Percentiles rank a stretch among this genome's conserved stretches.
Evolutionary conservation across 768 basidiomycete genomes (phyloP).

Genomic region (Gelatoporia subvermispora): DNA sequence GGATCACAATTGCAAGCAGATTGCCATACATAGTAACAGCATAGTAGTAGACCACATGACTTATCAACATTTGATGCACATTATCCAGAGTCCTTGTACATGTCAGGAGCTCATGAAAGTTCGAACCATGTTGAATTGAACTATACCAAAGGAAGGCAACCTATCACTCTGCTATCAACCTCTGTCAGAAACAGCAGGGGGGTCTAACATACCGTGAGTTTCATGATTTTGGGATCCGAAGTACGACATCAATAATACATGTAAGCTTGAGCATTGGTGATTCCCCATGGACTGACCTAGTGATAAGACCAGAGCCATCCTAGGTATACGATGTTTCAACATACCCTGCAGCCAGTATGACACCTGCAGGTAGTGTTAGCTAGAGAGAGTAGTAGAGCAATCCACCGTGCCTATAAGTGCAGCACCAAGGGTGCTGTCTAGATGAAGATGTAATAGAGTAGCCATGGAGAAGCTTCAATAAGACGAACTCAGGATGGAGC

Average conservation of each 20-base stretch:
- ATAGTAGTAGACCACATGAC: slow-evolving; percentile 16
- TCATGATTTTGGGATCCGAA: neutral
- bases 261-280: slow-evolving; percentile 15
- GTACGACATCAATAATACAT: slow-evolving; percentile 3
- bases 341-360: neutral
- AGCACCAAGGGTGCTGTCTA: too few species aligned
- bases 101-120: too few species aligned
- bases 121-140: too few species aligned
- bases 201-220: slow-evolving; percentile 5
- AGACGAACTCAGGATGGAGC: too few species aligned
- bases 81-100: slow-evolving; percentile 14
- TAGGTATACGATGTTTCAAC: too few species aligned
- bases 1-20: slow-evolving; percentile 8
- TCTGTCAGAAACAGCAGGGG: too few species aligned
- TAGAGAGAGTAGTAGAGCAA: too few species aligned
- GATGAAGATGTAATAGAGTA: too few species aligned
- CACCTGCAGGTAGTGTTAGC: neutral
- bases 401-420: too few species aligned
- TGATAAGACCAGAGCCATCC: too few species aligned
- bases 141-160: slow-evolving; percentile 14
- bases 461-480: too few species aligned
- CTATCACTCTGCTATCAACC: too few species aligned
- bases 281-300: slow-evolving; percentile 18
- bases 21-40: slow-evolving; percentile 20
- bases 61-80: slow-evolving; percentile 13